phyloP scores from a whole-genome alignment of 768 basidiomycete species.

The Cubamyces lactineus region DNA sequence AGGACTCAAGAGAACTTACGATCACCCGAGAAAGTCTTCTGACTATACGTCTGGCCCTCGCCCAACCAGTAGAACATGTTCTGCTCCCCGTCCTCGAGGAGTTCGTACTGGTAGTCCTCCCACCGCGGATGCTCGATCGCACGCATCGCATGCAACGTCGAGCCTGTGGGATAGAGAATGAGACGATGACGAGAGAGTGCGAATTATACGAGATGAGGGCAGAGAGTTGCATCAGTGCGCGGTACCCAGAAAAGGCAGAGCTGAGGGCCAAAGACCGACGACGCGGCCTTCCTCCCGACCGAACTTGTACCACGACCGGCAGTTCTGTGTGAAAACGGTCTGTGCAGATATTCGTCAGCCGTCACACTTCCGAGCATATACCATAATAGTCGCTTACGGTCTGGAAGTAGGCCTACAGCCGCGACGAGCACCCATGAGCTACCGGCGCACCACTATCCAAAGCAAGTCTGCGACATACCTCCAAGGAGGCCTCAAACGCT shows the following conservation, averaged over 20 bases:
- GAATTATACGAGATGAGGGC: no score
- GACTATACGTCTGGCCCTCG: slow-evolving; percentile 56
- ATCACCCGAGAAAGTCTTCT: slow-evolving; percentile 44
- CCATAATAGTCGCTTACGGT: slow-evolving; percentile 35
- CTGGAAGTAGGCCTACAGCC: slow-evolving; percentile 50
- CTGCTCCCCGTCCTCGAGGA: slow-evolving; percentile 39
- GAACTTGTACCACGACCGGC: slow-evolving; percentile 64
- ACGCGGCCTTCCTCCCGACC: slow-evolving; percentile 60
- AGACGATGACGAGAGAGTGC: no score
- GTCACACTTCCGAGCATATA: not conserved
- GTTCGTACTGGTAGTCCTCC: slow-evolving; percentile 63
- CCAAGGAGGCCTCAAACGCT: slow-evolving; percentile 64
- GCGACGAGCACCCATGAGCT: no score
- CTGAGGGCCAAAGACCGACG: slow-evolving; percentile 55
- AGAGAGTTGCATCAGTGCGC: no score
- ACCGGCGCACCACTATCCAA: not conserved
- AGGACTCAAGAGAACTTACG: slow-evolving; percentile 18
- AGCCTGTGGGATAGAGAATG: slow-evolving; percentile 37
- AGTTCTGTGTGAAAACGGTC: slow-evolving; percentile 62
- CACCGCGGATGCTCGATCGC: slow-evolving; percentile 57
- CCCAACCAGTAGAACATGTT: slow-evolving; percentile 64
- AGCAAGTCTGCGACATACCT: slow-evolving; percentile 48
- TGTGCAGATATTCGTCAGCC: slow-evolving; percentile 23
- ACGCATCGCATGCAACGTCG: slow-evolving; percentile 49
- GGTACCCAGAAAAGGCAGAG: not conserved